Percentiles rank a stretch among this genome's conserved stretches.
phyloP scores from a whole-genome alignment of 2,329 filamentous ascomycete genomes.

The Nemania serpens region DNA sequence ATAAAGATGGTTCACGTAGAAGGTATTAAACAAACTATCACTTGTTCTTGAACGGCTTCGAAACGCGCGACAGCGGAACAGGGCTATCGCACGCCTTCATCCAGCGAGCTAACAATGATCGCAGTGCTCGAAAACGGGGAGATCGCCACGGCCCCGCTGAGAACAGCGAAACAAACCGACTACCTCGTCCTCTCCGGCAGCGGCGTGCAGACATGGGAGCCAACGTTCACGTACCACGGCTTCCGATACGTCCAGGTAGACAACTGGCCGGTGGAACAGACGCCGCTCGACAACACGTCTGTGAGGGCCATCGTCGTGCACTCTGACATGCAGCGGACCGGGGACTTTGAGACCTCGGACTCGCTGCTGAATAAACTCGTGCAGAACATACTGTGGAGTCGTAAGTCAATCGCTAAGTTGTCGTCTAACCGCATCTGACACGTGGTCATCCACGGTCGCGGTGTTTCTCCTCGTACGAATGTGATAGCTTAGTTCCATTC shows the following conservation, averaged over 20 bases:
- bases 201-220: slow-evolving; percentile 60
- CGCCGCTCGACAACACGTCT: slow-evolving; percentile 34
- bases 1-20: slow-evolving; percentile 59
- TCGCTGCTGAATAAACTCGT: slow-evolving; percentile 58
- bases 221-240: slow-evolving; percentile 56
- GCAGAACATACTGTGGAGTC: slow-evolving; percentile 59
- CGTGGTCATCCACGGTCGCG: background rate
- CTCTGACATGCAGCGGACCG: slow-evolving; percentile 56
- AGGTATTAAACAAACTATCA: slow-evolving; percentile 37
- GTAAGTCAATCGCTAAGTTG: slow-evolving; percentile 20
- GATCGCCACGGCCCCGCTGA: slow-evolving; percentile 41
- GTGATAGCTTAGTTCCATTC: no score
- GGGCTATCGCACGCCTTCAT: background rate
- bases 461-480: background rate
- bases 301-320: slow-evolving; percentile 52
- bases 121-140: slow-evolving; percentile 53
- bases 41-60: no score
- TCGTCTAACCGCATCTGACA: background rate
- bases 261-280: slow-evolving; percentile 43
- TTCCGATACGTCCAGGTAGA: slow-evolving; percentile 54
- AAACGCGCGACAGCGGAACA: no score
- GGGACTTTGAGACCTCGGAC: slow-evolving; percentile 58
- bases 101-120: background rate
- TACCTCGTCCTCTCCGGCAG: slow-evolving; percentile 39
- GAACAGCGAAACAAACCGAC: slow-evolving; percentile 35